A percentile compares a stretch with the other conserved stretches of the same genome.
Evolutionary conservation across 176 grass and related monocot species (phyloP).

Genomic region (Tuctoria greenei): DNA sequence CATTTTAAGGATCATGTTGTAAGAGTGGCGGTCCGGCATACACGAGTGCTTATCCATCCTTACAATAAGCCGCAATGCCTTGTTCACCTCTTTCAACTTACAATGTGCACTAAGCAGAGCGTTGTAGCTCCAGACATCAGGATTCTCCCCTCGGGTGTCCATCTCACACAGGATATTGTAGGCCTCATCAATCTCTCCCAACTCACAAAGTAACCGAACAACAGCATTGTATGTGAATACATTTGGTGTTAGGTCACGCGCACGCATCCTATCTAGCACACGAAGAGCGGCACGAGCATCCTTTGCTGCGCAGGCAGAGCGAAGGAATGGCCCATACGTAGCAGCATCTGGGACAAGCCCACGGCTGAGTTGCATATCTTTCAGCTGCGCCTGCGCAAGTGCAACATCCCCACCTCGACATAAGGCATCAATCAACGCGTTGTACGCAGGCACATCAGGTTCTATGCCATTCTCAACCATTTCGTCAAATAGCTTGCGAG

Average conservation of each 20-base stretch:
- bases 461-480: conserved; percentile 50
- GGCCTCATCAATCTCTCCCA: conserved; percentile 64
- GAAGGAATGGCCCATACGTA: conserved; percentile 70
- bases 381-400: conserved; percentile 45
- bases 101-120: conserved; percentile 67
- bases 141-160: conserved; percentile 44
- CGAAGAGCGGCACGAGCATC: conserved; percentile 54
- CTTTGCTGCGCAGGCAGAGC: conserved; percentile 54
- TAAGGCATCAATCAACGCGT: conserved; percentile 59
- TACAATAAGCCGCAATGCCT: conserved; percentile 59
- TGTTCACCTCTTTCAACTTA: conserved; percentile 74
- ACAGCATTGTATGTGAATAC: conserved; percentile 80
- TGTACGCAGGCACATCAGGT: conserved; percentile 52
- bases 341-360: conserved; percentile 57
- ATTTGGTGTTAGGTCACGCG: conserved; percentile 58
- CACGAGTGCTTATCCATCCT: conserved; percentile 77
- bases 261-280: conserved; percentile 73
- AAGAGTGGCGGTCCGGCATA: conserved; percentile 57
- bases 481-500: conserved; percentile 62
- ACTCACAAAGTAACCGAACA: conserved; percentile 59
- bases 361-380: conserved; percentile 50
- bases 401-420: conserved; percentile 54
- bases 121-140: conserved; percentile 86
- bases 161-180: conserved; percentile 85
- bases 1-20: conserved; percentile 92